Evolutionary conservation across 352 stramenopile species (phyloP), one percentile per base, ranked within the genome.

Genomic region (Phytophthora palmivora): DNA sequence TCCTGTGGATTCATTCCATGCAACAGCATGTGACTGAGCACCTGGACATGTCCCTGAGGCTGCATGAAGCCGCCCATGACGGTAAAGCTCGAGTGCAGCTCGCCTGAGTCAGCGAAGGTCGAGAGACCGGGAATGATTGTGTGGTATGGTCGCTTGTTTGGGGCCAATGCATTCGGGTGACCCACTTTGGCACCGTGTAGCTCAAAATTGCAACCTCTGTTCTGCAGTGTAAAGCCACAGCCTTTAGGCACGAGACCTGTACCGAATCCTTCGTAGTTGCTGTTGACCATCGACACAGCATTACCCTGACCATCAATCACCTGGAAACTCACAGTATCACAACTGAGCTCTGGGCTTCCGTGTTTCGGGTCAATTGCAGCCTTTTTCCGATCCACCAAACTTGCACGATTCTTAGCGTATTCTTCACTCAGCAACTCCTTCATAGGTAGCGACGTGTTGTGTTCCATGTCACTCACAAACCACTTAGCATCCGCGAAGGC

Each of bases 281-380:
- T 98, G 78, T 99, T 99, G 16, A 99, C 96, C 84, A 99, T 98
- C 19, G 94, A 98, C 30, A 98, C 94, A 4, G 97, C 97, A 70
- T 99, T 99, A 19, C 97, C 97, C 6, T 82, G 61, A 7, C 72
- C 70, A 62, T 99, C 97, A 8, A 99, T 87, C n/a, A 98, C 96
- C 72, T 98, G 92, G 73, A 98, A 98, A 66, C 86, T 98, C 32
- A 98, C 94, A 0, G 96, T 99, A 65, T 97, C 94, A 56, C 86
- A 92, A 38, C 70, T 89, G 15, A 91, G 67, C 54, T 74, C 78
- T 0, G 84, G 84, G 14, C 72, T 88, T 19, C 86, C 86, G 32
- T 74, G 79, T 54, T 79, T 63, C 10, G 76, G 64, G 62, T 92
- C 82, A 7, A 92, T 57, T 22, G 67, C 73, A 26, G 84, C 82